phyloP scores from a whole-genome alignment of 2,329 filamentous ascomycete genomes.

The Dactylellina leptospora region DNA sequence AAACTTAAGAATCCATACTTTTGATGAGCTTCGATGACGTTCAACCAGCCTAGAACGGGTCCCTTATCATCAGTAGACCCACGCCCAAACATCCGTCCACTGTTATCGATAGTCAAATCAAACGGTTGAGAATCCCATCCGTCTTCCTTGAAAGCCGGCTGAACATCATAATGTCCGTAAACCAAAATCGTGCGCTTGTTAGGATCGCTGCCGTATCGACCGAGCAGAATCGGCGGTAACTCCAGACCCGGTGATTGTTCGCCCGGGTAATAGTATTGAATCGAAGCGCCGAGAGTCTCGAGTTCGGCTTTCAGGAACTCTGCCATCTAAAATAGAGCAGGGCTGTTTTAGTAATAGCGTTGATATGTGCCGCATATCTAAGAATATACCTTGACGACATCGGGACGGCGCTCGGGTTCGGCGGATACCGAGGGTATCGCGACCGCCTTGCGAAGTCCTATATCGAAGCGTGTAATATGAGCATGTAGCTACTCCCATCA shows the following conservation, averaged over 20 bases:
- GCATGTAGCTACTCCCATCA: constrained; percentile 58
- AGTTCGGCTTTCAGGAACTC: constrained; percentile 87
- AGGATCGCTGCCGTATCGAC: constrained; percentile 88
- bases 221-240: constrained; percentile 90
- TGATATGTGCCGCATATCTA: neutral
- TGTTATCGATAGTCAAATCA: constrained; percentile 82
- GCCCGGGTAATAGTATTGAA: constrained; percentile 85
- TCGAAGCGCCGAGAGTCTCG: constrained; percentile 80
- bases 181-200: constrained; percentile 95
- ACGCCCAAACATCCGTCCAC: constrained; percentile 94
- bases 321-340: constrained; percentile 73
- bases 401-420: constrained; percentile 83
- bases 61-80: constrained; percentile 98
- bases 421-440: constrained; percentile 96
- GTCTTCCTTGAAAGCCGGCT: constrained; percentile 90
- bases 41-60: constrained; percentile 94
- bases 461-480: constrained; percentile 73
- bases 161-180: constrained; percentile 98
- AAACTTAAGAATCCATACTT: constrained; percentile 64
- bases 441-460: constrained; percentile 87
- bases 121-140: constrained; percentile 98
- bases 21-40: constrained; percentile 96
- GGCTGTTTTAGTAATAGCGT: neutral
- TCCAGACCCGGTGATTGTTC: constrained; percentile 92
- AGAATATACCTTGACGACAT: constrained; percentile 77